These are phyloP conservation scores for Fusarium udum DNA, from an alignment of 2,329 filamentous ascomycete species.

Conservation along the genomic window DNA sequence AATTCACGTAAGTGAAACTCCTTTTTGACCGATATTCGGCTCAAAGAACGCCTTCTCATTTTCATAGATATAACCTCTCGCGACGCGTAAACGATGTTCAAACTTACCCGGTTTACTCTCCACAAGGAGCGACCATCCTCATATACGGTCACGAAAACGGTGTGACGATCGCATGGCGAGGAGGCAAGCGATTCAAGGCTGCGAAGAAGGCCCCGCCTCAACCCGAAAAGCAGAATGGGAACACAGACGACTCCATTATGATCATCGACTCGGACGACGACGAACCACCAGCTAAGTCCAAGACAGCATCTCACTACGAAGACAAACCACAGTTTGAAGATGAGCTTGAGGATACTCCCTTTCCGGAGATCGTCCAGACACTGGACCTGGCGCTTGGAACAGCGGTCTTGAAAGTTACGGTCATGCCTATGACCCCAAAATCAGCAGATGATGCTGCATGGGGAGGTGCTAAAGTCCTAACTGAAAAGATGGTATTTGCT, in stretches of 20 bases:
- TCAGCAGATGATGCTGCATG: slow-evolving; percentile 58
- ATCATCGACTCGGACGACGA: slow-evolving; percentile 72
- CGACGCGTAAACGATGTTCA: slow-evolving; percentile 68
- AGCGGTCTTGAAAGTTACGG: slow-evolving; percentile 64
- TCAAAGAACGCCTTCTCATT: neutral
- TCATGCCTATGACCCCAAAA: slow-evolving; percentile 62
- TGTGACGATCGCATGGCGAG: slow-evolving; percentile 69
- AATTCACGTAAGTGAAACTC: slow-evolving; percentile 54
- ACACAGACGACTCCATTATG: slow-evolving; percentile 64
- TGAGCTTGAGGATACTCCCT: slow-evolving; percentile 58
- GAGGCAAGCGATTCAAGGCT: slow-evolving; percentile 67
- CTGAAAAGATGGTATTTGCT: slow-evolving; percentile 68
- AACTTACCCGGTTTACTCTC: slow-evolving; percentile 68
- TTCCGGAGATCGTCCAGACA: slow-evolving; percentile 66
- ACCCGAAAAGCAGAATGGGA: slow-evolving; percentile 62
- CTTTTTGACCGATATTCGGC: too few species aligned
- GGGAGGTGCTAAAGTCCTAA: slow-evolving; percentile 59
- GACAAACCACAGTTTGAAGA: slow-evolving; percentile 70
- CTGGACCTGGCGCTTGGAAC: slow-evolving; percentile 69
- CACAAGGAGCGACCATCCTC: slow-evolving; percentile 70
- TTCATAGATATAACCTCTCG: slow-evolving; percentile 65
- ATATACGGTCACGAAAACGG: slow-evolving; percentile 73
- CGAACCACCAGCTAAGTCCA: slow-evolving; percentile 50
- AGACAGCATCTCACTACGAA: slow-evolving; percentile 49
- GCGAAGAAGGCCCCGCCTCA: slow-evolving; percentile 47